Evolutionary conservation across 345 rosid species (phyloP), one percentile per base, ranked within the genome.

Genomic region (Linum trigynum): DNA sequence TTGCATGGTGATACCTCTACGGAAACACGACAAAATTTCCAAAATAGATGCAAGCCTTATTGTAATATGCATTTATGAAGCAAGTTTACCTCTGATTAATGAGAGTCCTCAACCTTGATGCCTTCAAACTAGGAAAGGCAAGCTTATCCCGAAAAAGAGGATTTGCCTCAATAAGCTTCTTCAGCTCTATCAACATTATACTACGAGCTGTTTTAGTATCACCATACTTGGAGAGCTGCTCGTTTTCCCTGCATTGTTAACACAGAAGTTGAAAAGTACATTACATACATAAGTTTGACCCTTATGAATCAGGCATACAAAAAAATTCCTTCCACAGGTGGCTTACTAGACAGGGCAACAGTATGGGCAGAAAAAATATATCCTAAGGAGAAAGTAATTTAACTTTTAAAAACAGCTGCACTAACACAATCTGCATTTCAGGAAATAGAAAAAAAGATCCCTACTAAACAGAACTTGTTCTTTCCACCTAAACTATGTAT

Each of bases 81-180:
- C 39, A 45, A 66, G 17, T 39, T 65, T 72, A 87, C 89, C 92
- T 87, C 72, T 87, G 92, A 81, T 87, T 87, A 65, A 87, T 87
- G 42, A 87, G 73, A 65, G 89, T 83, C 79, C 92, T 72, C 79
- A 87, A 66, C 69, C 92, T 80, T 35, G 92, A 87, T 59, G 87
- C 73, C 79, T 75, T 87, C 77, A 87, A 55, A 67, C 79, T 74
- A 64, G 92, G 92, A 75, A 86, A 81, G 55, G 72, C 78, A 66
- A 83, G 88, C 76, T 87, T 84, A 72, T 87, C 89, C 9, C 86
- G 89, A 63, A 84, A 84, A 73, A 87, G 78, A 48, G 92, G 92
- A 74, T 84, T 87, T 68, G 89, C 89, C 76, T 87, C 92, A 39
- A 84, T 87, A 15, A 87, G 85, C 70, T 84, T 84, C 67, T 84